phyloP scores from a whole-genome alignment of 768 basidiomycete species.

The Sistotremastrum suecicum region DNA sequence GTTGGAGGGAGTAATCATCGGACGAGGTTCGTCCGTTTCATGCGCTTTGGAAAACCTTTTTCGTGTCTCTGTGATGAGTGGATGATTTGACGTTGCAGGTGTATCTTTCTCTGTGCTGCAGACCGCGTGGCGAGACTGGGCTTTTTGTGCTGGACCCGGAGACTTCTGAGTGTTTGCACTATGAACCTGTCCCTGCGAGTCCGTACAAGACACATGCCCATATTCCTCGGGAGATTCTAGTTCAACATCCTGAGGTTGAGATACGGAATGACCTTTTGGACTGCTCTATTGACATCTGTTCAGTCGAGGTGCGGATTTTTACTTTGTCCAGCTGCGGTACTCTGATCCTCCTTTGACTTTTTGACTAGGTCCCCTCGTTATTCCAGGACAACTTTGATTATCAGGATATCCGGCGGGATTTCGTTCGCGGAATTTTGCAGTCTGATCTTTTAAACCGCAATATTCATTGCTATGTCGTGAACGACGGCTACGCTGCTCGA shows the following conservation, averaged over 20 bases:
- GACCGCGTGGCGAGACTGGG: constrained; percentile 58
- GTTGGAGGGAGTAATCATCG: constrained; percentile 49
- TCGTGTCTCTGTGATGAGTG: background rate
- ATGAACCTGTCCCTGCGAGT: constrained; percentile 60
- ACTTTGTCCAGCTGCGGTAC: background rate
- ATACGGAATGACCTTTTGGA: constrained; percentile 81
- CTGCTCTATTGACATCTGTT: constrained; percentile 86
- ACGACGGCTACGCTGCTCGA: constrained; percentile 83
- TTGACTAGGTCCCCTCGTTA: constrained; percentile 68
- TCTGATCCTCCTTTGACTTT: constrained; percentile 1
- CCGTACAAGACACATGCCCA: constrained; percentile 46
- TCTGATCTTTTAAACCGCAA: constrained; percentile 92
- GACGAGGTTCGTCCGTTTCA: constrained; percentile 40
- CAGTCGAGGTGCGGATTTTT: constrained; percentile 56
- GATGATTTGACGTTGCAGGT: constrained; percentile 1
- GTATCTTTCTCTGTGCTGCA: constrained; percentile 15
- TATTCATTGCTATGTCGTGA: constrained; percentile 80
- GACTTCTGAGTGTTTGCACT: constrained; percentile 74
- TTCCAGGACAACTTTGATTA: constrained; percentile 99
- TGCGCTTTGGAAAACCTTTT: background rate
- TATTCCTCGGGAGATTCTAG: constrained; percentile 69
- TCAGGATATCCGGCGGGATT: constrained; percentile 79
- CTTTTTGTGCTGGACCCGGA: constrained; percentile 67
- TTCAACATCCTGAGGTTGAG: constrained; percentile 64
- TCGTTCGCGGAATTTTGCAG: constrained; percentile 87